These are phyloP conservation scores for Ceratocystis lukuohia DNA, from an alignment of 2,329 filamentous ascomycete genomes.

Conservation along the genomic window DNA sequence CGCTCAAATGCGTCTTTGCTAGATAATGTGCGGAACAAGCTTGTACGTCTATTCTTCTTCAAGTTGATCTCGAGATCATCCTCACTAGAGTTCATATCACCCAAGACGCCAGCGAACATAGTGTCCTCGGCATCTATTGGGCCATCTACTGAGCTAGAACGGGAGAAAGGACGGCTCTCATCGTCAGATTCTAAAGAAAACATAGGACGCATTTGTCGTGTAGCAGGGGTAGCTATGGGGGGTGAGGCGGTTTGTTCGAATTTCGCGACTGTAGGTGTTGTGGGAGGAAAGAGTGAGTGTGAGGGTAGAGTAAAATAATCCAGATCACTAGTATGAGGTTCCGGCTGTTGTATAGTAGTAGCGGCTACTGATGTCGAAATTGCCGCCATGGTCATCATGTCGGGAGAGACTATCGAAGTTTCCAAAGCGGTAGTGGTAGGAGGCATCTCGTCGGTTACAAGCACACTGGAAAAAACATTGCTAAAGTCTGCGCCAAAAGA, in stretches of 20 bases:
- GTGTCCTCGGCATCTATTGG: slow-evolving; percentile 8
- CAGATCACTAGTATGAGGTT: neutral
- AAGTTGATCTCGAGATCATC: neutral
- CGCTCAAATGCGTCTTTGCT: slow-evolving; percentile 9
- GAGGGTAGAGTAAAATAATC: neutral
- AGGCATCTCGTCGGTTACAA: neutral
- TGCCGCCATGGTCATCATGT: neutral
- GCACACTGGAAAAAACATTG: neutral
- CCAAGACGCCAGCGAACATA: slow-evolving; percentile 18
- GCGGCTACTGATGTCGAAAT: neutral
- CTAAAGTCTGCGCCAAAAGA: slow-evolving; percentile 5
- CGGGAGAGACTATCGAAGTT: neutral
- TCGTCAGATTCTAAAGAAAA: slow-evolving; percentile 10
- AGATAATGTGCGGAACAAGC: slow-evolving; percentile 17
- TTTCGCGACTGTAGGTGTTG: neutral
- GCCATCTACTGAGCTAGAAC: slow-evolving; percentile 1
- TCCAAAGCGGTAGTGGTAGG: neutral
- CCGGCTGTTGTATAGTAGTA: neutral
- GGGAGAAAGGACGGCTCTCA: slow-evolving; percentile 3
- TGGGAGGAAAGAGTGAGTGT: neutral
- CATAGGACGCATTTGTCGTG: neutral
- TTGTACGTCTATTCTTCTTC: slow-evolving; percentile 16
- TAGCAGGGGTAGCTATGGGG: neutral
- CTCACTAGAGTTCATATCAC: slow-evolving; percentile 10
- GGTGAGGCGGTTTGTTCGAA: neutral